Evolutionary conservation across 139 green algal species (phyloP), one percentile per base, ranked within the genome.

Genomic region (Tetradesmus obliquus): DNA sequence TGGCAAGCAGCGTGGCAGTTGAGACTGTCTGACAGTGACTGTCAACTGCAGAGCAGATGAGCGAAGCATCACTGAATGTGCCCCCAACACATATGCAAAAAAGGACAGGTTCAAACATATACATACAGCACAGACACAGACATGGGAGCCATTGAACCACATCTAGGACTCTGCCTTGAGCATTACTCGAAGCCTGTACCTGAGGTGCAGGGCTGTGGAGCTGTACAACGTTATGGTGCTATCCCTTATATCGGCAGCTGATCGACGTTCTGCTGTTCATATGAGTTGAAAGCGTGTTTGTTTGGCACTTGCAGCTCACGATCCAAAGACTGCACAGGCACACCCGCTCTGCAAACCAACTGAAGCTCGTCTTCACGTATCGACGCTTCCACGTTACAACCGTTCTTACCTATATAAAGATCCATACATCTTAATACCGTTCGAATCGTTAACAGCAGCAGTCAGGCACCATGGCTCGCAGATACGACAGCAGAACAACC

Each of bases 401-500:
- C 8, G 9, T 15, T 71, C 60, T 15, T 71, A 13, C 8, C 8
- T 20, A 4, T 71, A 3, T 10, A 71, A 71, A 19, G 60, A 15
- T 71, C 60, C 10, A 71, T 71, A 71, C 15, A 71, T 9, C 7
- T 13, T 8, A 66, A 66, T 45, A 9, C 7, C 7, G 57, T 81
- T 32, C 19, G n/a, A 19, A 55, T 15, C 79, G 79, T 7, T 7
- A 86, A n/a, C 20, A 81, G 79, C 82, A 88, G 54, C 58, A 74
- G 79, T 66, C 3, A 90, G 82, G 22, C 57, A 74, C 2, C n/a
- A 95, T 95, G 91, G 94, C 95, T 57, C 93, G 97, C 12, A 92
- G 98, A 53, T 99, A 99, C 96, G 98, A 99, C 91, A 97, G 93
- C 3, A 95, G 98, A n/a, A 99, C 98, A 19, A 99, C 98, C 0